Percentiles rank a stretch among this genome's conserved stretches.
phyloP scores from a whole-genome alignment of 768 basidiomycete genomes.

The Hypholoma sublateritium region DNA sequence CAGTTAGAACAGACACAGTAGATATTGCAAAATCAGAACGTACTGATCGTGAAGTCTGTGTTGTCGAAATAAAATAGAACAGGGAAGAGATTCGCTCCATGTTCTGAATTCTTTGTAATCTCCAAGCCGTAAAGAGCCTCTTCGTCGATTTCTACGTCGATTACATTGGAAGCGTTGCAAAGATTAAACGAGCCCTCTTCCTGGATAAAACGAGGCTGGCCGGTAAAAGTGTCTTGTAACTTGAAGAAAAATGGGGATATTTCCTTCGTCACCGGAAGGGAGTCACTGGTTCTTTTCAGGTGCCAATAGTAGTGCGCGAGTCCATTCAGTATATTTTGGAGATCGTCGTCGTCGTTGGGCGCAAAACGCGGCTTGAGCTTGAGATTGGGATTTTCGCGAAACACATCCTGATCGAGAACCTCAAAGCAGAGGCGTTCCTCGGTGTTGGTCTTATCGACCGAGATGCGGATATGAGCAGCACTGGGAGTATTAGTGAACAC shows the following conservation, averaged over 20 bases:
- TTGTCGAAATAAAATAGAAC: constrained; percentile 3
- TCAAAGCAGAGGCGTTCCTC: not conserved
- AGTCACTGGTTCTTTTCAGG: not conserved
- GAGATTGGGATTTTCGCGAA: not conserved
- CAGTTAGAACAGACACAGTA: too few relatives aligned
- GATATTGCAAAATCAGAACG: not conserved
- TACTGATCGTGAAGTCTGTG: not conserved
- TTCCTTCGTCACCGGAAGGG: not conserved
- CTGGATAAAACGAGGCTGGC: not conserved
- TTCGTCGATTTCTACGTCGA: not conserved
- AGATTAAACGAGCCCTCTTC: not conserved
- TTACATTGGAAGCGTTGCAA: too few relatives aligned
- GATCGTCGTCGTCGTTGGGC: not conserved
- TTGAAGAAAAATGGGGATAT: not conserved
- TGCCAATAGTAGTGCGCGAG: constrained; percentile 5
- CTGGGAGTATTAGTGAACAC: not conserved
- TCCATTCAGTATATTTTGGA: not conserved
- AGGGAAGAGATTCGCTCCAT: not conserved
- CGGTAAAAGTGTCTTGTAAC: not conserved
- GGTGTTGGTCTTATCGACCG: not conserved
- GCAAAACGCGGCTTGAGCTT: not conserved
- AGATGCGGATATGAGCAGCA: not conserved
- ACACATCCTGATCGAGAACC: not conserved
- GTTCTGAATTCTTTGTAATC: not conserved
- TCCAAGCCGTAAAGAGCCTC: not conserved